Conservation (phyloP, 768 basidiomycete genomes). For the Dentipellis fragilis region DNA sequence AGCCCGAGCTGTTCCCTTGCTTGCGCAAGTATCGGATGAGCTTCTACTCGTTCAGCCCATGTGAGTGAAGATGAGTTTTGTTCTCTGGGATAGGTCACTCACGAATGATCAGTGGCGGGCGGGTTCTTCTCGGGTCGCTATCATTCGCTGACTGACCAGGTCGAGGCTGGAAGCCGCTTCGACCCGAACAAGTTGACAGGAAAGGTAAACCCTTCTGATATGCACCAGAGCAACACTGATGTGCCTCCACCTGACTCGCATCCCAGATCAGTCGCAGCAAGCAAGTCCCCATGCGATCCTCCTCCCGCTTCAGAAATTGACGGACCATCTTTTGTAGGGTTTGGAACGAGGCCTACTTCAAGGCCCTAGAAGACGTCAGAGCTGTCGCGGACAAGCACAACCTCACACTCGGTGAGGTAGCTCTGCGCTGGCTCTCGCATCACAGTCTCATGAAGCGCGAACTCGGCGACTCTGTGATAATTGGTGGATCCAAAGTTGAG, state of each 20-base stretch:
- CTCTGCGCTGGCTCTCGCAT: slow-evolving; percentile 38
- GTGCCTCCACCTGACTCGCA: neutral
- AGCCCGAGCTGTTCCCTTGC: slow-evolving; percentile 34
- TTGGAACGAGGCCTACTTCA: slow-evolving; percentile 46
- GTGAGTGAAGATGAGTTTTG: slow-evolving; percentile 19
- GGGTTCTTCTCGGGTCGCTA: slow-evolving; percentile 32
- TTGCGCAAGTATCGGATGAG: slow-evolving; percentile 30
- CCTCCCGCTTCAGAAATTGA: neutral
- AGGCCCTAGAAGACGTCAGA: slow-evolving; percentile 34
- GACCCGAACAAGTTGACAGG: slow-evolving; percentile 37
- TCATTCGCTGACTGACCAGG: slow-evolving; percentile 24
- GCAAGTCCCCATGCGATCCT: no score
- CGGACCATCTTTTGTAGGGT: slow-evolving; percentile 23
- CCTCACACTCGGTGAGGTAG: slow-evolving; percentile 30
- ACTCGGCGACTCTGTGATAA: slow-evolving; percentile 41
- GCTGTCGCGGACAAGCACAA: slow-evolving; percentile 27
- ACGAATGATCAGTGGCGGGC: slow-evolving; percentile 21
- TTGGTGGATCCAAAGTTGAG: slow-evolving; percentile 48
- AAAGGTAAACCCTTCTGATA: slow-evolving; percentile 20
- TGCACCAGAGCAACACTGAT: neutral
- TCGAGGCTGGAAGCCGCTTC: slow-evolving; percentile 48
- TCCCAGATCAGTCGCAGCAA: no score
- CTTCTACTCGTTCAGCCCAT: slow-evolving; percentile 30
- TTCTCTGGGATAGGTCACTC: neutral
- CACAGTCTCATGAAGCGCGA: slow-evolving; percentile 38